Conservation (phyloP, 495 filamentous ascomycete species). For the Aspergillus leporis region DNA sequence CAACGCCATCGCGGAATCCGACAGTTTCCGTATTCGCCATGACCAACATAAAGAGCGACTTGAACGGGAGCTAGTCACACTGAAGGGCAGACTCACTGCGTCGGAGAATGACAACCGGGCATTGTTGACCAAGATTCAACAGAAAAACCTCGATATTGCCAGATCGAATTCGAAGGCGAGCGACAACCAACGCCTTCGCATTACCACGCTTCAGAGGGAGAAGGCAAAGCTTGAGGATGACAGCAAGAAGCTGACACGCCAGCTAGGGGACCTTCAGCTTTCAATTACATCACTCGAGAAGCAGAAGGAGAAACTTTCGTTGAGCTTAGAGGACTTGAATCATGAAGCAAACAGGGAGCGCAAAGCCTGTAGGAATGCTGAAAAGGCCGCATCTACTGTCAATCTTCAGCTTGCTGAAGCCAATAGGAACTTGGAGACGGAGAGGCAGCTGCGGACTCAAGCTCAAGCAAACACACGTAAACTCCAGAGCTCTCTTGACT, state of each 20-base stretch:
- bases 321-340: slow-evolving; percentile 89
- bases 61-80: slow-evolving; percentile 87
- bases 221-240: slow-evolving; percentile 84
- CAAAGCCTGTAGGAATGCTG: slow-evolving; percentile 85
- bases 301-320: slow-evolving; percentile 89
- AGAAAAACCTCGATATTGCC: slow-evolving; percentile 96
- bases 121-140: slow-evolving; percentile 92
- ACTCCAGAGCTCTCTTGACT: slow-evolving; percentile 74
- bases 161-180: slow-evolving; percentile 83
- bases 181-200: slow-evolving; percentile 78
- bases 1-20: slow-evolving; percentile 82
- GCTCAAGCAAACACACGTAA: slow-evolving; percentile 83
- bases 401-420: slow-evolving; percentile 84
- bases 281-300: slow-evolving; percentile 87
- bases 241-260: slow-evolving; percentile 74
- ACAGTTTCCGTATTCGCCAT: slow-evolving; percentile 79
- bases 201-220: slow-evolving; percentile 76
- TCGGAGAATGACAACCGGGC: slow-evolving; percentile 98
- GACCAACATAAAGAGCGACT: slow-evolving; percentile 93
- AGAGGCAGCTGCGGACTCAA: slow-evolving; percentile 81
- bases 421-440: slow-evolving; percentile 86
- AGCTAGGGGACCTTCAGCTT: slow-evolving; percentile 85
- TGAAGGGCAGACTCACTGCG: slow-evolving; percentile 85
- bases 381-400: slow-evolving; percentile 82
- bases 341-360: slow-evolving; percentile 91